These are phyloP conservation scores for Boechera divaricarpa DNA, from an alignment of 345 rosid genomes.

Conservation along the genomic window DNA sequence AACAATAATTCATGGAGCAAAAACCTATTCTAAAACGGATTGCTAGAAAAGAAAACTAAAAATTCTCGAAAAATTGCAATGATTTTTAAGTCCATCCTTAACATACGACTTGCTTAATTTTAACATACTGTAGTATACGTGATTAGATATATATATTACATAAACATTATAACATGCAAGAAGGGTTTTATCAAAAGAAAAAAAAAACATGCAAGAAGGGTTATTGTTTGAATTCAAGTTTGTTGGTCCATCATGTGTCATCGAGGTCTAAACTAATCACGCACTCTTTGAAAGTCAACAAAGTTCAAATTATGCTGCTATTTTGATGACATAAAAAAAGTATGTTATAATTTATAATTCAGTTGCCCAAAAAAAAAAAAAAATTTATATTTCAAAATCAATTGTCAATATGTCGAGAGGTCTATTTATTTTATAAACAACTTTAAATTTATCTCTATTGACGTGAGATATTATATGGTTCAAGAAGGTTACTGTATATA, in stretches of 20 bases:
- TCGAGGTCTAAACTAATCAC: not conserved
- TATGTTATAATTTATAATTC: too few relatives aligned
- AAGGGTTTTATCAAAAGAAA: too few relatives aligned
- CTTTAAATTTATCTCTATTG: too few relatives aligned
- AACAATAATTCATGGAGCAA: not conserved
- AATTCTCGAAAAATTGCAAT: not conserved
- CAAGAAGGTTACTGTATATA: too few relatives aligned
- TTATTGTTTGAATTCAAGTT: not conserved
- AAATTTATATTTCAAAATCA: not conserved
- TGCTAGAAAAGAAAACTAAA: not conserved
- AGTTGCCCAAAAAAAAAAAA: too few relatives aligned
- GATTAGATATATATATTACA: not conserved
- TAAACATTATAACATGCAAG: not conserved
- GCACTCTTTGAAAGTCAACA: not conserved
- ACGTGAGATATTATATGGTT: too few relatives aligned
- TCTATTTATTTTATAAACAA: too few relatives aligned
- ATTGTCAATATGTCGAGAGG: not conserved
- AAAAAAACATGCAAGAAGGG: not conserved
- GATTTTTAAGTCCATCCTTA: not conserved
- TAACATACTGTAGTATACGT: not conserved
- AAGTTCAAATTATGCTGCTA: not conserved
- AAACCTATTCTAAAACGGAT: not conserved
- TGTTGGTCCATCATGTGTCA: slow-evolving; percentile 10
- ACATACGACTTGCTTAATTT: not conserved
- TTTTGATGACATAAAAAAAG: too few relatives aligned